A percentile compares a stretch with the other conserved stretches of the same genome.
Evolutionary conservation across 257 asterid species (phyloP).

Genomic region (Solanum lycopersicoides): DNA sequence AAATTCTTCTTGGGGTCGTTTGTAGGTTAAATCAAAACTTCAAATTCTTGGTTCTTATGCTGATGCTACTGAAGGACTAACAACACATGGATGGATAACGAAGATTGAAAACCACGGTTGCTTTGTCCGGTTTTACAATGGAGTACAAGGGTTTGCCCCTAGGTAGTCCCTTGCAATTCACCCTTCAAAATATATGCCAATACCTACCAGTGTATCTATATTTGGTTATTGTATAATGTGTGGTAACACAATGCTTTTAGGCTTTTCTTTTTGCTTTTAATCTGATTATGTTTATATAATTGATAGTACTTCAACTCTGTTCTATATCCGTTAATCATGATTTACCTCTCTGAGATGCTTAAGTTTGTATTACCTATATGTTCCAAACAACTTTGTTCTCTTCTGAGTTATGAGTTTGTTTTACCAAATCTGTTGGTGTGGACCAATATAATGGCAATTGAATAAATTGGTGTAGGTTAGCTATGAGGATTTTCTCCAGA

Average conservation of each 20-base stretch:
- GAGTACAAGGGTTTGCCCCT: slow-evolving; percentile 91
- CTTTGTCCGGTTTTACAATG: slow-evolving; percentile 95
- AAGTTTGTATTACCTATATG: background rate
- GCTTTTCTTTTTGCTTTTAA: background rate
- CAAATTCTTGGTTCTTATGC: slow-evolving; percentile 64
- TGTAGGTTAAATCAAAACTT: slow-evolving; percentile 84
- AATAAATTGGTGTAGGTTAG: background rate
- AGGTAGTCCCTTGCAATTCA: slow-evolving; percentile 34
- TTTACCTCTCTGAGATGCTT: background rate
- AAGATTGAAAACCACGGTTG: slow-evolving; percentile 93
- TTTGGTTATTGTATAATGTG: background rate
- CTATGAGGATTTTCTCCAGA: background rate
- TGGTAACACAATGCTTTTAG: background rate
- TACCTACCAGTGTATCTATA: background rate
- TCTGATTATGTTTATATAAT: background rate
- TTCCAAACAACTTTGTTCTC: background rate
- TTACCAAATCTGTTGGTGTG: background rate
- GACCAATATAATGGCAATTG: background rate
- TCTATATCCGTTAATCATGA: background rate
- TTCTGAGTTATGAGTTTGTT: background rate
- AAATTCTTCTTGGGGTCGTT: background rate
- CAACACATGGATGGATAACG: slow-evolving; percentile 97
- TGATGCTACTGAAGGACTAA: slow-evolving; percentile 78
- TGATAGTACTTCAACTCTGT: background rate
- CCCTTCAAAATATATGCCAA: background rate